Conservation (phyloP, 2,329 filamentous ascomycete genomes). For the Paecilomyces sp. region DNA sequence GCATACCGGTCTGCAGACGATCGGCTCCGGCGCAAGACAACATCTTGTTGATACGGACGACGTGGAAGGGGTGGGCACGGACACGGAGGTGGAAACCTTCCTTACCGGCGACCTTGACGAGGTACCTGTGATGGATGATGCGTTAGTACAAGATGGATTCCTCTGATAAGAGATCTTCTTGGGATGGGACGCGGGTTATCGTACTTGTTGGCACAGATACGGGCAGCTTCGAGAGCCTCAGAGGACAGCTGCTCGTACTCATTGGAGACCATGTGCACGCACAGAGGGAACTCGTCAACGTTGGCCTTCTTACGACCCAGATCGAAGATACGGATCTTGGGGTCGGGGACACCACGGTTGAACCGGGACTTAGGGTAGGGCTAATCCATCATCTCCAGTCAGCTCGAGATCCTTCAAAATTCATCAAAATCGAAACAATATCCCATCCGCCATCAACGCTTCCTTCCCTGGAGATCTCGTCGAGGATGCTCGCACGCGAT, state of each 20-base stretch:
- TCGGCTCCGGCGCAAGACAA: constrained; percentile 99
- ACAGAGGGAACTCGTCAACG: constrained; percentile 99
- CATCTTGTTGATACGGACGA: constrained; percentile 99
- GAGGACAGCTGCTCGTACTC: constrained; percentile 99
- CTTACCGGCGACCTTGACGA: constrained; percentile 63
- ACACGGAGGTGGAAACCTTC: constrained; percentile 66
- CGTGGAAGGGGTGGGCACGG: constrained; percentile 97
- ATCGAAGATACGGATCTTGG: constrained; percentile 94
- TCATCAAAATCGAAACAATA: background rate
- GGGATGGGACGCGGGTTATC: constrained; percentile 43
- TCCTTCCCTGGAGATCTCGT: background rate
- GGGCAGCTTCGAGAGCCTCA: constrained; percentile 97
- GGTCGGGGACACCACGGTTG: constrained; percentile 94
- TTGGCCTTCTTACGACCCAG: constrained; percentile 96
- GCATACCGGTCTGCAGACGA: constrained; percentile 99
- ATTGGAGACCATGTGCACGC: constrained; percentile 99
- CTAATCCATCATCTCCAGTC: constrained; percentile 36
- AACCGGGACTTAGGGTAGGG: constrained; percentile 99
- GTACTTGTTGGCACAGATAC: constrained; percentile 99
- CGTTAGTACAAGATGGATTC: background rate
- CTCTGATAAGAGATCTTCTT: constrained; percentile 17
- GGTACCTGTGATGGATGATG: constrained; percentile 42
- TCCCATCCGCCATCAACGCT: background rate
- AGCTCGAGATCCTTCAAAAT: background rate
- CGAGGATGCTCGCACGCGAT: background rate